phyloP scores from a whole-genome alignment of 352 stramenopile genomes.

The Phytopythium ostracodes region DNA sequence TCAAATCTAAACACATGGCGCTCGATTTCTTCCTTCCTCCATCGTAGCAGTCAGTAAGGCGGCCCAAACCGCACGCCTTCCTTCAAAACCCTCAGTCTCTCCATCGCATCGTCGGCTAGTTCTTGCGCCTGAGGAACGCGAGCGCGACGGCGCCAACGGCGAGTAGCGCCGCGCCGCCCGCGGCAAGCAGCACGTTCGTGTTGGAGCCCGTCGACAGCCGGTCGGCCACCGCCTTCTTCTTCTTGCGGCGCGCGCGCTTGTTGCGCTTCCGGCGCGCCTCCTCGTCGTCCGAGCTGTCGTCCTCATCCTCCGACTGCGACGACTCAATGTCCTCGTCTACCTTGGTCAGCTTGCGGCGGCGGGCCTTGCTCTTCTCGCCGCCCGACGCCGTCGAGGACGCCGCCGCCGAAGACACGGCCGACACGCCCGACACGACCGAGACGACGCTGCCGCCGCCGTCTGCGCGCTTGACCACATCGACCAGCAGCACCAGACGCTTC shows the following conservation, averaged over 20 bases:
- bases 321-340: constrained; percentile 71
- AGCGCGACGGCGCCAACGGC: constrained; percentile 46
- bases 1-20: background rate
- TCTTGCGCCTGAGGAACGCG: constrained; percentile 66
- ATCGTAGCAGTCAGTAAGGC: background rate
- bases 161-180: constrained; percentile 33
- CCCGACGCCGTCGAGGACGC: constrained; percentile 5
- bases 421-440: constrained; percentile 25
- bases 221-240: constrained; percentile 15
- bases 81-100: constrained; percentile 6
- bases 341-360: constrained; percentile 68
- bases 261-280: constrained; percentile 39
- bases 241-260: constrained; percentile 30
- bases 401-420: constrained; percentile 23
- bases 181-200: constrained; percentile 28
- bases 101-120: constrained; percentile 13
- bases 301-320: constrained; percentile 18
- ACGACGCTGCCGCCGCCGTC: constrained; percentile 22
- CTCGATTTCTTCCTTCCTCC: background rate
- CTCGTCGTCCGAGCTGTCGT: constrained; percentile 43
- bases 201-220: constrained; percentile 12
- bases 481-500: constrained; percentile 80
- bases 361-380: constrained; percentile 17
- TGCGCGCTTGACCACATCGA: constrained; percentile 66
- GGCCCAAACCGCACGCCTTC: no score